phyloP scores from a whole-genome alignment of 2,329 filamentous ascomycete species.

The Paecilomyces sp. region DNA sequence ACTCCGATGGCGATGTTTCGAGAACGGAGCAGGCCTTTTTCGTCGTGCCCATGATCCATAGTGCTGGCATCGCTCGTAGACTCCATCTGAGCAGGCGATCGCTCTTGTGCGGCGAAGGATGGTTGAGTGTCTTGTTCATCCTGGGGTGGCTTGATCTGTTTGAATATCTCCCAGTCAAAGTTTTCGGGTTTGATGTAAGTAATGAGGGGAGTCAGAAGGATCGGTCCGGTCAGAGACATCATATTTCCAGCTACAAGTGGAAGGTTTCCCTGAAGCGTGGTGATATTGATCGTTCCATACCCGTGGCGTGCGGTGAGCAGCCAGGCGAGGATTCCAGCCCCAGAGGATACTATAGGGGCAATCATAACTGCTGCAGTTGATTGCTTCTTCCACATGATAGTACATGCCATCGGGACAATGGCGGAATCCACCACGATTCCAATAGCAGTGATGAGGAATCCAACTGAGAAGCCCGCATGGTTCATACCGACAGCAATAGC shows the following conservation, averaged over 20 bases:
- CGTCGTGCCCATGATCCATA: not conserved
- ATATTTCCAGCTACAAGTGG: constrained; percentile 7
- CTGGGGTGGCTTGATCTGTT: constrained; percentile 1
- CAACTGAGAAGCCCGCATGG: constrained; percentile 19
- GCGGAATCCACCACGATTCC: constrained; percentile 16
- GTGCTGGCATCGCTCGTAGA: not conserved
- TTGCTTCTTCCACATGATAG: constrained; percentile 23
- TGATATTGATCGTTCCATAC: constrained; percentile 24
- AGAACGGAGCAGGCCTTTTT: constrained; percentile 10
- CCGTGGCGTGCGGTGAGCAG: constrained; percentile 26
- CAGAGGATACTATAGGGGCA: constrained; percentile 13
- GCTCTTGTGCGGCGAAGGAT: not conserved
- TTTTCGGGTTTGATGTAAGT: constrained; percentile 14
- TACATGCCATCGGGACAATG: constrained; percentile 21
- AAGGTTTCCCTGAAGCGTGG: constrained; percentile 5
- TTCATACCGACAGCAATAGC: constrained; percentile 6
- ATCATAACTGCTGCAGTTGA: constrained; percentile 13
- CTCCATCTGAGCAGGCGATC: not conserved
- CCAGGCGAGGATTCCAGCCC: constrained; percentile 21
- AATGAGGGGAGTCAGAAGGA: constrained; percentile 13
- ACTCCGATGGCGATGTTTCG: constrained; percentile 8
- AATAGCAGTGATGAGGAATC: constrained; percentile 12
- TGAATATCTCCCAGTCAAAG: constrained; percentile 15
- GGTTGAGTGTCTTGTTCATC: not conserved
- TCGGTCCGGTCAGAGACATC: constrained; percentile 9